These are phyloP conservation scores for Salix dunnii DNA, from an alignment of 345 rosid genomes.

Conservation along the genomic window DNA sequence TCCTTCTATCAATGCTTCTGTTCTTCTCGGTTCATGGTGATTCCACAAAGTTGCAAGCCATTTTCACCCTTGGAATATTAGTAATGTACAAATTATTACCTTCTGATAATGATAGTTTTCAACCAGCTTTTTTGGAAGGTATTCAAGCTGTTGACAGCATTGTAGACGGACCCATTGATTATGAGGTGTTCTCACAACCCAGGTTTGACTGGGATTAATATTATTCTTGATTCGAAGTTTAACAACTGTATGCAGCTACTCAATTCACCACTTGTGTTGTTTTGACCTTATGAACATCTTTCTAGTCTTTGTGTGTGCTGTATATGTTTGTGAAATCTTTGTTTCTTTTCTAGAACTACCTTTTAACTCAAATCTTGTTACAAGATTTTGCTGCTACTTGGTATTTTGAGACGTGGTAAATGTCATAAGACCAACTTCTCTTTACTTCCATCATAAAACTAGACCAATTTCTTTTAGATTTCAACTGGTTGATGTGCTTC, in stretches of 20 bases:
- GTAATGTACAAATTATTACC: constrained; percentile 86
- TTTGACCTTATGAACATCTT: background rate
- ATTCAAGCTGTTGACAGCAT: constrained; percentile 71
- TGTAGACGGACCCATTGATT: constrained; percentile 77
- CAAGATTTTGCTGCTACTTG: background rate
- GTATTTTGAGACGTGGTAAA: background rate
- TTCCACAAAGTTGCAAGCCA: constrained; percentile 92
- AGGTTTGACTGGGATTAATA: constrained; percentile 90
- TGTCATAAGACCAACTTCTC: background rate
- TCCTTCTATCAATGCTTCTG: constrained; percentile 75
- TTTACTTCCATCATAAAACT: background rate
- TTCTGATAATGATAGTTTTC: constrained; percentile 58
- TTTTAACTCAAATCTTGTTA: background rate
- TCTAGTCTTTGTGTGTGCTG: background rate
- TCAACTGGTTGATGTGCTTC: background rate
- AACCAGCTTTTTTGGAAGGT: constrained; percentile 66
- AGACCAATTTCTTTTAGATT: background rate
- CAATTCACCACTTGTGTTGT: constrained; percentile 10
- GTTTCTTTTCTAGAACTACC: background rate
- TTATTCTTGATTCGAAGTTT: constrained; percentile 28
- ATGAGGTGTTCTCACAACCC: constrained; percentile 85
- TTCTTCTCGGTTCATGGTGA: constrained; percentile 93
- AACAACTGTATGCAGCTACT: constrained; percentile 12
- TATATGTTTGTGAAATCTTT: background rate
- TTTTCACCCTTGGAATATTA: constrained; percentile 79